Base-by-base conservation (phyloP, 208 protist species). In the Acanthamoeba divionensis region DNA sequence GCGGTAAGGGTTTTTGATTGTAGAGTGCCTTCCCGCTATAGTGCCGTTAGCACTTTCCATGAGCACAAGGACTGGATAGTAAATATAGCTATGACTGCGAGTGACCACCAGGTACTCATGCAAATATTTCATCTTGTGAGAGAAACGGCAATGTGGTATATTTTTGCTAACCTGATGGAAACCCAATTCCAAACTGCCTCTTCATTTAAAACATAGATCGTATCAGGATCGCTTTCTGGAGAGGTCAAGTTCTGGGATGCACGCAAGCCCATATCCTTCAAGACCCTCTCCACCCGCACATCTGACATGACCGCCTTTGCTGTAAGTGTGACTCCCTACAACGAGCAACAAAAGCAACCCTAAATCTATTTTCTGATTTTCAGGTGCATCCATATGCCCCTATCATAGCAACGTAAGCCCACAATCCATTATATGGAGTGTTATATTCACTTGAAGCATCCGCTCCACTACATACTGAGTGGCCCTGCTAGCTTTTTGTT, bases 181-280 rank as follows among this genome's bases (percentile, higher is more conserved):
- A n/a, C n/a, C n/a, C n/a, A n/a, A n/a, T n/a, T n/a, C n/a, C n/a
- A n/a, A n/a, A n/a, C n/a, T n/a, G 52, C 21, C 52, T 21, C n/a
- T 12, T 12, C 24, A 24, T 24, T 71, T 12, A 15, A 13, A 71
- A 71, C 63, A n/a, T n/a, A 44, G 21, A 89, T 93, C 10, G 36
- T 93, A 2, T 93, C 91, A 26, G 77, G 79, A 44, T 55, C 83
- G 24, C 24, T 33, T 1, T 62, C 65, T 26, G 92, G 92, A n/a
- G 91, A 94, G 60, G 86, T 95, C 8, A 94, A 94, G 85, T 91
- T 95, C 38, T 95, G 93, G 93, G 86, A 94, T 65, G 48, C 77
- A 0, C 62, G 89, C 18, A 82, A 75, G 63, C 52, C 89, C 8
- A 41, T 45, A 18, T 92, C 83, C 13, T 87, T 63, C 12, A 92